Conservation (phyloP, 2,329 filamentous ascomycete genomes). For the Peltaster fructicola region DNA sequence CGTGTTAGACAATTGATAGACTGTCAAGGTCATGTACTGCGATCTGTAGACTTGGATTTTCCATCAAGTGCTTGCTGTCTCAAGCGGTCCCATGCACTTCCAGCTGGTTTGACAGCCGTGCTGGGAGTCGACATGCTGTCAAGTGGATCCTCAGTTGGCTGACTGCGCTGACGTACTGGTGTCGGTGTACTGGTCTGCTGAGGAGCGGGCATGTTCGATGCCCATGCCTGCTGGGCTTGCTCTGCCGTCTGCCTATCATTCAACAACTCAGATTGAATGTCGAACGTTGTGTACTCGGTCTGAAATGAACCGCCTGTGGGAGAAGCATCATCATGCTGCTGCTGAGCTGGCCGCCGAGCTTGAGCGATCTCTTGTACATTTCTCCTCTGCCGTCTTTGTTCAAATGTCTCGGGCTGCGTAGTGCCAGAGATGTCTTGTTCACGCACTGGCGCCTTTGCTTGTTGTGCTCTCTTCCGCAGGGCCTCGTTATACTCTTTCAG, state of each 20-base stretch:
- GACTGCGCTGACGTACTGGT: neutral
- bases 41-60: constrained; percentile 2
- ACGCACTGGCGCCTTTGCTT: neutral
- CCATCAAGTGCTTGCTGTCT: constrained; percentile 16
- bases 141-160: neutral
- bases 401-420: constrained; percentile 12
- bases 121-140: neutral
- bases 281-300: constrained; percentile 12
- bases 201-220: constrained; percentile 1
- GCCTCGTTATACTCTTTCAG: constrained; percentile 22
- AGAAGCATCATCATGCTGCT: constrained; percentile 22
- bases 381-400: constrained; percentile 15
- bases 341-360: constrained; percentile 2
- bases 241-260: constrained; percentile 11
- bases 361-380: constrained; percentile 7
- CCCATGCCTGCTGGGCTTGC: constrained; percentile 1
- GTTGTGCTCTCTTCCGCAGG: constrained; percentile 13
- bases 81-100: constrained; percentile 28
- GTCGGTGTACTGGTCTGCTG: constrained; percentile 1
- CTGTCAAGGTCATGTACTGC: neutral
- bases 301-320: constrained; percentile 20
- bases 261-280: constrained; percentile 13
- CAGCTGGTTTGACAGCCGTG: constrained; percentile 6
- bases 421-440: constrained; percentile 7
- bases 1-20: constrained; percentile 12